Evolutionary conservation across 495 filamentous ascomycete genomes (phyloP).

Genomic region (Trichoderma orchidacearum): DNA sequence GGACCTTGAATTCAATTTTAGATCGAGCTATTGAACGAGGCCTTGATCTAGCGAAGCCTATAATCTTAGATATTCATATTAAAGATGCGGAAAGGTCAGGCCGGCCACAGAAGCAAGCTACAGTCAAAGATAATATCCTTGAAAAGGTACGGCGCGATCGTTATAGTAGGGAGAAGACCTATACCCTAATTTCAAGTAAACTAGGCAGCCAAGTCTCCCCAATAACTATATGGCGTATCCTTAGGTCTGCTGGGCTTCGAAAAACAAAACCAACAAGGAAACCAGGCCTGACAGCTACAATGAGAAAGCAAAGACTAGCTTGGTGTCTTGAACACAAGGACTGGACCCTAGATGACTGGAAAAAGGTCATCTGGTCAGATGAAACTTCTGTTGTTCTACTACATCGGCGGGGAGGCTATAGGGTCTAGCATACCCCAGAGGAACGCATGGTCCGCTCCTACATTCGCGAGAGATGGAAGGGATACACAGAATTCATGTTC

Average conservation of each 20-base stretch:
- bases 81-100: not conserved
- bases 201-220: not conserved
- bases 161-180: not conserved
- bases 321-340: slow-evolving; percentile 5
- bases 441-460: slow-evolving; percentile 5
- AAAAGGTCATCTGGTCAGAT: slow-evolving; percentile 13
- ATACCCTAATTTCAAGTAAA: not conserved
- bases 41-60: not conserved
- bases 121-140: not conserved
- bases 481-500: slow-evolving; percentile 23
- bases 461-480: slow-evolving; percentile 16
- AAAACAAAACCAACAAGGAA: slow-evolving; percentile 11
- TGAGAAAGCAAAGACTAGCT: slow-evolving; percentile 4
- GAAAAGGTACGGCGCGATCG: not conserved
- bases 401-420: slow-evolving; percentile 7
- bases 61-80: not conserved
- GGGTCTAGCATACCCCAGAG: slow-evolving; percentile 7
- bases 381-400: slow-evolving; percentile 12
- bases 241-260: not conserved
- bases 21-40: not conserved
- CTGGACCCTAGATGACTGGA: slow-evolving; percentile 13
- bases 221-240: not conserved
- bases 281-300: slow-evolving; percentile 7
- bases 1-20: not conserved
- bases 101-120: not conserved